These are phyloP conservation scores for Solanum peruvianum DNA, from an alignment of 257 asterid species.

Conservation along the genomic window DNA sequence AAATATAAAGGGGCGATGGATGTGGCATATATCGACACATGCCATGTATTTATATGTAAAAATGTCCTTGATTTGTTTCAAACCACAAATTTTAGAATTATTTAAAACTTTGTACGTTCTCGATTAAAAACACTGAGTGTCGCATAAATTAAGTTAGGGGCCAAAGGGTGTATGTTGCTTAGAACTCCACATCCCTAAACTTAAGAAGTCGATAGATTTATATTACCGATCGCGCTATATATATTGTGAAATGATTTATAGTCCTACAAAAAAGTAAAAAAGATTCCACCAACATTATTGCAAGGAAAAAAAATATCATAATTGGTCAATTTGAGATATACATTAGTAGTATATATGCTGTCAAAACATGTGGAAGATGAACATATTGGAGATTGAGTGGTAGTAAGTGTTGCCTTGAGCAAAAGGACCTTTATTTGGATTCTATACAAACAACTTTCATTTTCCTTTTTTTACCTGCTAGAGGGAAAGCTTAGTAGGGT, in stretches of 20 bases:
- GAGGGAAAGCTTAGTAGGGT: neutral
- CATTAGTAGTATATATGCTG: neutral
- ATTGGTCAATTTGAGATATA: neutral
- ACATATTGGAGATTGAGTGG: slow-evolving; percentile 8
- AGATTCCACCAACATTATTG: neutral
- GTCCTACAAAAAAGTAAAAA: neutral
- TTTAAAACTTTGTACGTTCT: neutral
- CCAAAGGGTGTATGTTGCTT: neutral
- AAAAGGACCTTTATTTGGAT: slow-evolving; percentile 7
- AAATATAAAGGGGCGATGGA: neutral
- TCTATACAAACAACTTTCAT: neutral
- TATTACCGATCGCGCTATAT: neutral
- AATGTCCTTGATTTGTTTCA: neutral
- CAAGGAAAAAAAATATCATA: neutral
- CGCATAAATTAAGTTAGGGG: neutral
- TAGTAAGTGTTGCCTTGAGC: neutral
- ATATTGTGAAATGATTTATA: neutral
- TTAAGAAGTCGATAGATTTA: neutral
- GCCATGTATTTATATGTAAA: neutral
- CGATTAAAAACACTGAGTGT: neutral
- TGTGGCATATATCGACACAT: neutral
- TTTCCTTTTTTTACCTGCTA: neutral
- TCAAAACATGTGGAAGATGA: slow-evolving; percentile 11
- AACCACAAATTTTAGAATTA: neutral
- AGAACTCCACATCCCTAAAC: neutral